A percentile compares a stretch with the other conserved stretches of the same genome.
Conservation (phyloP, 2,329 filamentous ascomycete genomes). For the Neurospora sp. region DNA sequence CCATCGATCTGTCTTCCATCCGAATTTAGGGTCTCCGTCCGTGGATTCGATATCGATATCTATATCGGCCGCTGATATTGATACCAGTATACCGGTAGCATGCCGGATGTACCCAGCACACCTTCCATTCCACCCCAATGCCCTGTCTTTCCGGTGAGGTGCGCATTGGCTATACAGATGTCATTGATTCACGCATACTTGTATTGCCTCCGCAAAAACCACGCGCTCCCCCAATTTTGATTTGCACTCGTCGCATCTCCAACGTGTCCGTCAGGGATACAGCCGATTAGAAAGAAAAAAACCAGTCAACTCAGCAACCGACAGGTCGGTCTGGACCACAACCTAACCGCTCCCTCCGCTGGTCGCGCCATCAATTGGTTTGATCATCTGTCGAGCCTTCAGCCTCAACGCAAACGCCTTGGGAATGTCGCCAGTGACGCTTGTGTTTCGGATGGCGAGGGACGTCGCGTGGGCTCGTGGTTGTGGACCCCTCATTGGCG, state of each 20-base stretch:
- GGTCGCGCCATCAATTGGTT: background rate
- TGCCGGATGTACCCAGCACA: background rate
- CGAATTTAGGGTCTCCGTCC: background rate
- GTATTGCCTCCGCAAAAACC: background rate
- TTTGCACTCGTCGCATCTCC: background rate
- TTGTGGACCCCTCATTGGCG: background rate
- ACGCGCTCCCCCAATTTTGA: background rate
- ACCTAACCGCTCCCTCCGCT: background rate
- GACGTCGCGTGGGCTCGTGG: background rate
- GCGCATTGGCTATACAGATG: background rate
- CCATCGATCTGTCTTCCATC: background rate
- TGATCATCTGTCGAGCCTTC: background rate
- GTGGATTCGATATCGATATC: background rate
- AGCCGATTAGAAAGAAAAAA: background rate
- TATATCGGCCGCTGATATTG: background rate
- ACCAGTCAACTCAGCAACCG: background rate
- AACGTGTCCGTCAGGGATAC: background rate
- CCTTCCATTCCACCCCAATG: background rate
- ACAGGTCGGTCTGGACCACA: background rate
- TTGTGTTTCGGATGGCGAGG: background rate
- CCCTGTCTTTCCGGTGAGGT: background rate
- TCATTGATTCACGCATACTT: background rate
- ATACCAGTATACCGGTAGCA: background rate
- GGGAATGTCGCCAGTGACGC: background rate
- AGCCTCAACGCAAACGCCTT: background rate